Percentiles rank a stretch among this genome's conserved stretches.
These are phyloP conservation scores for Chaetomium olivaceum DNA, from an alignment of 2,329 filamentous ascomycete genomes.

Conservation along the genomic window DNA sequence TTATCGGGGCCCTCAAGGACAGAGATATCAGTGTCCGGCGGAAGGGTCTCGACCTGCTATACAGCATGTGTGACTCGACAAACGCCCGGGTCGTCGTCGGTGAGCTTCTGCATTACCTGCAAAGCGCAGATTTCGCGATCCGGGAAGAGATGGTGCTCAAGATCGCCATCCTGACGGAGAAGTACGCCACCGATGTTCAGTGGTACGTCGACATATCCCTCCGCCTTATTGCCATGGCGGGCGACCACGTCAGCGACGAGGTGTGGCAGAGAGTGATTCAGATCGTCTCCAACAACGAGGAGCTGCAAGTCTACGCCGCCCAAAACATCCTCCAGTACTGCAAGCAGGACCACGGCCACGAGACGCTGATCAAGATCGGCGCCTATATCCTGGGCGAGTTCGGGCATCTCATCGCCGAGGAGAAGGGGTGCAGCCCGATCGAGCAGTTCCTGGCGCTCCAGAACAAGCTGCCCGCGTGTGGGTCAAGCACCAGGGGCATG, in stretches of 20 bases:
- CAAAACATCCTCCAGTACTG: conserved; percentile 91
- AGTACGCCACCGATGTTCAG: conserved; percentile 96
- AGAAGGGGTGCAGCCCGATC: conserved; percentile 87
- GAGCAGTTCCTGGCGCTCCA: conserved; percentile 95
- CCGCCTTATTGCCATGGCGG: conserved; percentile 90
- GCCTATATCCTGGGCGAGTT: conserved; percentile 96
- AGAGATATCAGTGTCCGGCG: conserved; percentile 95
- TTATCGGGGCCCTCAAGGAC: conserved; percentile 90
- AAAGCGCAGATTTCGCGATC: conserved; percentile 96
- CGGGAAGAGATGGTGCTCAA: conserved; percentile 99
- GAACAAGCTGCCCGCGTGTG: conserved; percentile 83
- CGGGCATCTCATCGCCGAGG: conserved; percentile 92
- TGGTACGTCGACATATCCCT: conserved; percentile 99
- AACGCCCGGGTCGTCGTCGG: conserved; percentile 93
- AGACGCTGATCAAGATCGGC: conserved; percentile 96
- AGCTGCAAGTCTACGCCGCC: conserved; percentile 93
- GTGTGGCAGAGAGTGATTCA: conserved; percentile 99
- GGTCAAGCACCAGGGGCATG: conserved; percentile 87
- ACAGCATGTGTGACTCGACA: conserved; percentile 98
- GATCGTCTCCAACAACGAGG: conserved; percentile 98
- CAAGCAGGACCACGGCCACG: conserved; percentile 90
- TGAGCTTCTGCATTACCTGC: conserved; percentile 89
- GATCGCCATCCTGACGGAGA: conserved; percentile 96
- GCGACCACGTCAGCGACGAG: conserved; percentile 97
- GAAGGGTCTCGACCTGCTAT: conserved; percentile 92